phyloP scores from a whole-genome alignment of 192 early-diverging fungal genomes.

The Backusella australiensis region DNA sequence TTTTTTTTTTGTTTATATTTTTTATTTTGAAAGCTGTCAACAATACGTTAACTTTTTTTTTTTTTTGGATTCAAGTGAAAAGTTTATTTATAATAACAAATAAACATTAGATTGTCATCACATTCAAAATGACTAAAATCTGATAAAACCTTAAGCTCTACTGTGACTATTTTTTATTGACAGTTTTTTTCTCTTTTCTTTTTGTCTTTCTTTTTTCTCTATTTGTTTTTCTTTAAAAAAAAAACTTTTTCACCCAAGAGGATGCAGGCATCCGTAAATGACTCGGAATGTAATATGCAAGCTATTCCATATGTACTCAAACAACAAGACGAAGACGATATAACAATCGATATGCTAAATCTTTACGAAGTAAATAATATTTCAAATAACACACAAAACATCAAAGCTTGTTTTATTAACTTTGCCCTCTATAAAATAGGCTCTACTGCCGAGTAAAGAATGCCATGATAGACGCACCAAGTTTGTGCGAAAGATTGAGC shows the following conservation, averaged over 20 bases:
- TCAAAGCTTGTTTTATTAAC: neutral
- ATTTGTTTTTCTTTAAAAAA: conserved; percentile 1
- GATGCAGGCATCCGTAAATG: conserved; percentile 12
- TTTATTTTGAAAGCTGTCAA: neutral
- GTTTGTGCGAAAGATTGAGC: conserved; percentile 81
- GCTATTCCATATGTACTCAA: neutral
- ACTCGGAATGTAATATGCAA: neutral
- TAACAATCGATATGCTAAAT: conserved; percentile 8
- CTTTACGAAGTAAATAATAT: conserved; percentile 10
- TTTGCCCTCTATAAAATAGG: conserved; percentile 17
- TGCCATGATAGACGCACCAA: conserved; percentile 60
- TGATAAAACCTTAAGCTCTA: neutral
- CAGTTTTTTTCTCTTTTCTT: neutral
- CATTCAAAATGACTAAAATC: neutral
- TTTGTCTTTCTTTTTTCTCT: neutral
- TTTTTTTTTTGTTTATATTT: neutral
- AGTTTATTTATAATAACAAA: too few relatives aligned
- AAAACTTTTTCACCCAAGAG: conserved; percentile 1
- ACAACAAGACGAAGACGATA: neutral
- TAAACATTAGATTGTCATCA: too few relatives aligned
- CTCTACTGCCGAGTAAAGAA: conserved; percentile 63
- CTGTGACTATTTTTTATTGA: neutral
- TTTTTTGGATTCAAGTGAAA: too few relatives aligned
- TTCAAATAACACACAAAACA: neutral
- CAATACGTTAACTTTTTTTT: neutral